Evolutionary conservation across 495 filamentous ascomycete species (phyloP).

Genomic region (Umbilicaria muhlenbergii): DNA sequence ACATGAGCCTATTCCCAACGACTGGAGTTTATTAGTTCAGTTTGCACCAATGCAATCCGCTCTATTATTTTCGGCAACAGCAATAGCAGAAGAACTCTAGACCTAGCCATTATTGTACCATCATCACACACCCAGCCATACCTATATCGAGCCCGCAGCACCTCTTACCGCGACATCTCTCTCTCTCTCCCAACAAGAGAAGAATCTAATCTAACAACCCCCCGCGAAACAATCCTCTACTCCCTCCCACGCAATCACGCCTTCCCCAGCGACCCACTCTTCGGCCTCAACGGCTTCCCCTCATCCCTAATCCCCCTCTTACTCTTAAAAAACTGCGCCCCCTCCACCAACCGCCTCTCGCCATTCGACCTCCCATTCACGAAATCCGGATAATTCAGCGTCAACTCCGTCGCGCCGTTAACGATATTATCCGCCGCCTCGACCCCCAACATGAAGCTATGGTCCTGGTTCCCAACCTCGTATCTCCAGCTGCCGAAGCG

Average conservation of each 20-base stretch:
- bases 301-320: slow-evolving; percentile 9
- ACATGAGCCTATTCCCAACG: no score
- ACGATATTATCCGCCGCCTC: slow-evolving; percentile 94
- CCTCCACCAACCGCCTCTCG: slow-evolving; percentile 76
- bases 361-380: slow-evolving; percentile 83
- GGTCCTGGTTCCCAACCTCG: slow-evolving; percentile 95
- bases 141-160: no score
- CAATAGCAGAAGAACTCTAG: no score
- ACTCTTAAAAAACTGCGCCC: slow-evolving; percentile 40
- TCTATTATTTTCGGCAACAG: no score
- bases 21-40: no score
- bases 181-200: no score
- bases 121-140: no score
- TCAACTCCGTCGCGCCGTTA: slow-evolving; percentile 86
- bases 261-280: not conserved
- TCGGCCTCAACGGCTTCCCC: slow-evolving; percentile 12
- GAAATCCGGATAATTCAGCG: slow-evolving; percentile 97
- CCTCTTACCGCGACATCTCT: no score
- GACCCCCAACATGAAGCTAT: slow-evolving; percentile 97
- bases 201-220: not conserved
- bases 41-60: not conserved
- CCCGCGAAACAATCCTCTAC: not conserved
- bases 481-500: slow-evolving; percentile 98
- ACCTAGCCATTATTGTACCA: no score
- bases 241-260: not conserved